phyloP scores from a whole-genome alignment of 2,329 filamentous ascomycete genomes.

The Exophiala xenobiotica region DNA sequence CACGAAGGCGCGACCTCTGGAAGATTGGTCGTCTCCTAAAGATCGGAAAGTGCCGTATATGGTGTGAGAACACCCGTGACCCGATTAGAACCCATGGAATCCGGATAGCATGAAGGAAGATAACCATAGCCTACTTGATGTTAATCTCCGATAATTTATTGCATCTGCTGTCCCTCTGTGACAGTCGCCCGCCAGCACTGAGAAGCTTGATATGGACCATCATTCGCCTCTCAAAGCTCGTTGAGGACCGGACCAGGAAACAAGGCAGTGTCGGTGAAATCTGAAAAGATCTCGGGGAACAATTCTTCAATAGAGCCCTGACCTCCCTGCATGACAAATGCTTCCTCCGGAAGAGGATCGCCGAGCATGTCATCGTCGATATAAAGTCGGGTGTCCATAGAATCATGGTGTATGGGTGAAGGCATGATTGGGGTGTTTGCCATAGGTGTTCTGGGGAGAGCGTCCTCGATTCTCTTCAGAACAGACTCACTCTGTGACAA shows the following conservation, averaged over 20 bases:
- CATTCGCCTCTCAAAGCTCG: neutral
- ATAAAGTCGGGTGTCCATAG: slow-evolving; percentile 10
- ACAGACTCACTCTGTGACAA: slow-evolving; percentile 51
- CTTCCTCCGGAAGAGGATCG: slow-evolving; percentile 17
- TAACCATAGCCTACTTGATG: no score
- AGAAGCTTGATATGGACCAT: no score
- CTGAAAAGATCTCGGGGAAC: slow-evolving; percentile 28
- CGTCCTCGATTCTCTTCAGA: slow-evolving; percentile 34
- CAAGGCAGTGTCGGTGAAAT: slow-evolving; percentile 27
- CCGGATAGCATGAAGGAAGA: no score
- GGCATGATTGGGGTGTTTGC: slow-evolving; percentile 10
- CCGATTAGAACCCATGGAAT: no score
- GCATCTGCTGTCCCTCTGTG: no score
- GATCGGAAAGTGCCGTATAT: no score
- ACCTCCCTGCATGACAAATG: slow-evolving; percentile 13
- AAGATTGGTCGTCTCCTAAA: no score
- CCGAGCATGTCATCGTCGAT: slow-evolving; percentile 14
- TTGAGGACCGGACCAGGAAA: slow-evolving; percentile 15
- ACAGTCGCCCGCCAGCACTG: no score
- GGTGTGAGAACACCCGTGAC: no score
- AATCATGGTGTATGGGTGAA: slow-evolving; percentile 7
- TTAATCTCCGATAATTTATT: no score
- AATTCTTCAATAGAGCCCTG: slow-evolving; percentile 25
- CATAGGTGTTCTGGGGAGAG: slow-evolving; percentile 20
- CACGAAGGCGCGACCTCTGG: no score